These are phyloP conservation scores for Coniochaeta sp. DNA, from an alignment of 2,329 filamentous ascomycete species.

Conservation along the genomic window DNA sequence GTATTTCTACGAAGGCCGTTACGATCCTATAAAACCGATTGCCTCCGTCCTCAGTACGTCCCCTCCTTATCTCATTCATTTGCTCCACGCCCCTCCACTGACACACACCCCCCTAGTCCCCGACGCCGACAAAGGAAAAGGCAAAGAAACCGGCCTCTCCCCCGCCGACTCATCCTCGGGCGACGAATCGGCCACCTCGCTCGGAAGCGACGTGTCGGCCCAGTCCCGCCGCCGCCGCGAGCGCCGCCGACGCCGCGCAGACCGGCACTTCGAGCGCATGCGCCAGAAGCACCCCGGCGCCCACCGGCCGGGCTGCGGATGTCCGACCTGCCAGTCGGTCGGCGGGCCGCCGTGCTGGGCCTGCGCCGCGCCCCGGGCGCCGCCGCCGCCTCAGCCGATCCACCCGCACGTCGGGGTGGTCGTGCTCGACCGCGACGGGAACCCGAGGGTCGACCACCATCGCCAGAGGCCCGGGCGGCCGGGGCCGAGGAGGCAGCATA, in stretches of 20 bases:
- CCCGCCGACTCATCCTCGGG: conserved; percentile 24
- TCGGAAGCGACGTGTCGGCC: conserved; percentile 27
- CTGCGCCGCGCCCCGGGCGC: conserved; percentile 25
- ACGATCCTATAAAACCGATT: conserved; percentile 35
- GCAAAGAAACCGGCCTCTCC: conserved; percentile 18
- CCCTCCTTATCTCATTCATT: background rate
- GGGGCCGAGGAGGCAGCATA: conserved; percentile 4
- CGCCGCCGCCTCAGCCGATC: conserved; percentile 17
- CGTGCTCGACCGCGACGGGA: conserved; percentile 10
- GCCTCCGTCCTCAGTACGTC: conserved; percentile 28
- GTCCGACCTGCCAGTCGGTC: conserved; percentile 28
- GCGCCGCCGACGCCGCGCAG: conserved; percentile 23
- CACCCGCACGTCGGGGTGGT: conserved; percentile 6
- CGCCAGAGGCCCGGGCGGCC: conserved; percentile 1
- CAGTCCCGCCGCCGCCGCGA: conserved; percentile 24
- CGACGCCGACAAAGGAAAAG: conserved; percentile 36
- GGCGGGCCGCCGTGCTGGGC: conserved; percentile 31
- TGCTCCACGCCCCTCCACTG: conserved; percentile 3
- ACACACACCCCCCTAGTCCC: conserved; percentile 6
- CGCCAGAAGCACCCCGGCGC: conserved; percentile 34
- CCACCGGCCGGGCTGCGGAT: conserved; percentile 36
- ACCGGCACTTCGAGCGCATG: conserved; percentile 26
- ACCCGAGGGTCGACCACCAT: conserved; percentile 7
- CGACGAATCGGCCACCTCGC: conserved; percentile 21
- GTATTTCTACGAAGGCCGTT: conserved; percentile 40